These are phyloP conservation scores for Rhodotorula sp. DNA, from an alignment of 1,284 basidiomycete species.

Conservation along the genomic window DNA sequence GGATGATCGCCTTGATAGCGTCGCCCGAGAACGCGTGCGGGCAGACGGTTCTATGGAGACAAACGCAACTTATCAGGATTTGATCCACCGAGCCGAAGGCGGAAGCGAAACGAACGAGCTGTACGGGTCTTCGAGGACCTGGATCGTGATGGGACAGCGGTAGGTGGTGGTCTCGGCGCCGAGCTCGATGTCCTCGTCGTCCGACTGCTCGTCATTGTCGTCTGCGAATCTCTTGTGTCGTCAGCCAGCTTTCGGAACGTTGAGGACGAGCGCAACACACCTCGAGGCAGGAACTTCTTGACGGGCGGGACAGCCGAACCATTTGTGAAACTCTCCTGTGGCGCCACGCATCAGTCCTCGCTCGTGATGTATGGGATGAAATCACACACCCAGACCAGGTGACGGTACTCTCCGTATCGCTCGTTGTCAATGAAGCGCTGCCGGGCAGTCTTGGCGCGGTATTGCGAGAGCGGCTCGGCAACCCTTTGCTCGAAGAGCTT, in stretches of 20 bases:
- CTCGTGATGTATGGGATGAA: too few species aligned
- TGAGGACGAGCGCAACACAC: neutral
- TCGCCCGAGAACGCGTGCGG: conserved; percentile 34
- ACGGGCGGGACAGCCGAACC: conserved; percentile 25
- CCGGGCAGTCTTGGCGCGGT: conserved; percentile 8
- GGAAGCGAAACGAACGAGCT: conserved; percentile 23
- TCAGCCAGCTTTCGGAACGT: too few species aligned
- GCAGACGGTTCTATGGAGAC: conserved; percentile 15
- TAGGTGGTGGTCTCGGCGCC: conserved; percentile 29
- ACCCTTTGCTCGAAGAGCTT: conserved; percentile 15
- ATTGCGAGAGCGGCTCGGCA: neutral
- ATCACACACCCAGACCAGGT: conserved; percentile 25
- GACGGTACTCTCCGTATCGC: conserved; percentile 10
- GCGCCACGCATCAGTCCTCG: too few species aligned
- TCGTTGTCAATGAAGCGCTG: conserved; percentile 25
- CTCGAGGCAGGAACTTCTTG: conserved; percentile 33
- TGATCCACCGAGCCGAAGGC: too few species aligned
- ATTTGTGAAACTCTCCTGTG: conserved; percentile 26
- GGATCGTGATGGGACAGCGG: conserved; percentile 34
- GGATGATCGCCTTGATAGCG: conserved; percentile 26
- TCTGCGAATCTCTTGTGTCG: neutral
- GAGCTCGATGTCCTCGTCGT: conserved; percentile 39
- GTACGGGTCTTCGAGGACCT: conserved; percentile 28
- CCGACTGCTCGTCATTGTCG: conserved; percentile 29
- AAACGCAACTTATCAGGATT: neutral